phyloP scores from a whole-genome alignment of 2,329 filamentous ascomycete genomes.

The Talaromyces marneffei region DNA sequence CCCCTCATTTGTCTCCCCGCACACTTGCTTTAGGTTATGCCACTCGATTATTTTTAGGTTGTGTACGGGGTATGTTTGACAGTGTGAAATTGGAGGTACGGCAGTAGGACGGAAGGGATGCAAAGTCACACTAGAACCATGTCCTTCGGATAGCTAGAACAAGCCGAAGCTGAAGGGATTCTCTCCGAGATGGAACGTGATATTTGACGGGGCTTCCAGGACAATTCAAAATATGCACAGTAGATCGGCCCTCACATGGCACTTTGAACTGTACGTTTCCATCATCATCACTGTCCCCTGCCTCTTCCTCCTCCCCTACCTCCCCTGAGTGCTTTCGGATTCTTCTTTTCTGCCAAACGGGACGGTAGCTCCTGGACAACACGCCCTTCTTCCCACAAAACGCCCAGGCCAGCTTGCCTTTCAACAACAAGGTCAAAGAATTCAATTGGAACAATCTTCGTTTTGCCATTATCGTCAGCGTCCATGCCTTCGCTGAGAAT shows the following conservation, averaged over 20 bases:
- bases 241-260: background rate
- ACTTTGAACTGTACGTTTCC: background rate
- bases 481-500: constrained; percentile 54
- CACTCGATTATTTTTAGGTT: background rate
- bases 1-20: constrained; percentile 1
- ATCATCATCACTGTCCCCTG: background rate
- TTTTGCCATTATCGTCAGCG: constrained; percentile 41
- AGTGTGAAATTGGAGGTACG: background rate
- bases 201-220: background rate
- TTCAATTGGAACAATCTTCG: constrained; percentile 56
- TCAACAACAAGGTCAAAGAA: constrained; percentile 71
- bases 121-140: background rate
- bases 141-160: background rate
- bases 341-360: constrained; percentile 35
- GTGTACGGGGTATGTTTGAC: no score
- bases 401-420: constrained; percentile 64
- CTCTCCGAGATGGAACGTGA: background rate
- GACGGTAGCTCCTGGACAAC: constrained; percentile 45
- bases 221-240: background rate
- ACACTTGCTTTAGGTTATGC: background rate
- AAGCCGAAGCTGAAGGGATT: background rate
- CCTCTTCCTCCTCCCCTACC: constrained; percentile 21
- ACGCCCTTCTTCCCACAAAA: constrained; percentile 59
- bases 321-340: constrained; percentile 21
- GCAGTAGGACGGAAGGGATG: background rate